Conservation (phyloP, 495 filamentous ascomycete species). For the Neurospora sp. region DNA sequence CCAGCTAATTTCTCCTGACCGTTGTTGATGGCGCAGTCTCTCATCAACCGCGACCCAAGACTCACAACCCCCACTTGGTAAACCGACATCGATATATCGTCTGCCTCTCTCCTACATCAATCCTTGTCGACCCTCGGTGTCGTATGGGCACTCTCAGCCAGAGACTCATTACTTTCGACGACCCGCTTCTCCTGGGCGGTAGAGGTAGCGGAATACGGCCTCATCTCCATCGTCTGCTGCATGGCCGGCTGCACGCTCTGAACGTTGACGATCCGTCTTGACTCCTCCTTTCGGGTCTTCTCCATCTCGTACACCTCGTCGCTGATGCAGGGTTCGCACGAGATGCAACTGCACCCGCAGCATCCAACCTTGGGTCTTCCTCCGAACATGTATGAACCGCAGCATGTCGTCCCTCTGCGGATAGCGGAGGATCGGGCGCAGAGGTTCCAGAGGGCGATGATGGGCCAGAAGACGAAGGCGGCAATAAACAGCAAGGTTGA, state of each 20-base stretch:
- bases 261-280: neutral
- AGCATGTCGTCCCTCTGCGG: neutral
- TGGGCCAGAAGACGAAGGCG: slow-evolving; percentile 3
- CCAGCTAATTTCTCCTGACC: neutral
- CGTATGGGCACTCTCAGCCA: neutral
- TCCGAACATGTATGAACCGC: neutral
- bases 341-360: neutral
- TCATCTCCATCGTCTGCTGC: slow-evolving; percentile 1
- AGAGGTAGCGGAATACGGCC: neutral
- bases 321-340: slow-evolving; percentile 1
- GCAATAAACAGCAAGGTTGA: neutral
- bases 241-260: neutral
- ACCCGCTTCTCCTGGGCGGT: neutral
- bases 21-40: neutral
- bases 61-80: neutral
- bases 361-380: neutral
- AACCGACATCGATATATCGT: neutral
- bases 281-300: neutral
- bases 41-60: neutral
- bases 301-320: neutral
- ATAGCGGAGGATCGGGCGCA: neutral
- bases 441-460: slow-evolving; percentile 4
- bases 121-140: neutral
- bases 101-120: neutral
- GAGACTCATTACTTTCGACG: neutral